Evolutionary conservation across 352 stramenopile species (phyloP), one percentile per base, ranked within the genome.

Genomic region (Globisporangium carolinianum): DNA sequence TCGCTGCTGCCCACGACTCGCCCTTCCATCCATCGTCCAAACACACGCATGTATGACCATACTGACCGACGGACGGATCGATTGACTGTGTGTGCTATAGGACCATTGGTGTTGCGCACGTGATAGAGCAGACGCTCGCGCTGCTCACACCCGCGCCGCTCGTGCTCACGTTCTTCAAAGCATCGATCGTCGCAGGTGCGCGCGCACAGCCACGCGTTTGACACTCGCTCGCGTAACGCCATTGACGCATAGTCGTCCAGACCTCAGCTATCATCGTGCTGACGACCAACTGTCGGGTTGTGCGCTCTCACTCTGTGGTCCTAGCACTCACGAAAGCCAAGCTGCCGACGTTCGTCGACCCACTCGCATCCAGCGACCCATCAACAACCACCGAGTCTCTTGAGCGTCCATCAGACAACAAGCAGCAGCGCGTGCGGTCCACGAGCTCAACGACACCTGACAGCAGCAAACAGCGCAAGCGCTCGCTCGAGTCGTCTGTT

Each of bases 101-200:
- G 61, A 48, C 73, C 0, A 74, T 90, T 46, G 68, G 67, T 5
- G 66, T 69, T 24, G 74, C 80, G 18, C 60, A 64, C 14, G 73
- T 76, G 17, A 79, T 90, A 17, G 48, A 69, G 38, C 60, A 65
- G 5, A 65, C 77, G 57, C 65, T 88, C 50, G 52, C 72, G 36
- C 58, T 90, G 51, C 60, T 90, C 3, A 62, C 72, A 56, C 58
- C 58, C 47, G 77, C 83, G 18, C 46, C 57, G 3, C 67, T 69
- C 39, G 80, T 75, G 47, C 59, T 76, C 17, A 64, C 70, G 65
- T 87, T 82, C 55, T 90, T 90, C 58, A 88, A 90, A 42, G 63
- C 59, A 14, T 77, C 65, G 61, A 79, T 88, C 24, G 74, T 86
- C 2, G 61, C 67, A 63, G 75, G 80, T 90, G 35, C 12, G 39